Conservation (phyloP, 1,284 basidiomycete species). For the Apiotrichum gracile region DNA sequence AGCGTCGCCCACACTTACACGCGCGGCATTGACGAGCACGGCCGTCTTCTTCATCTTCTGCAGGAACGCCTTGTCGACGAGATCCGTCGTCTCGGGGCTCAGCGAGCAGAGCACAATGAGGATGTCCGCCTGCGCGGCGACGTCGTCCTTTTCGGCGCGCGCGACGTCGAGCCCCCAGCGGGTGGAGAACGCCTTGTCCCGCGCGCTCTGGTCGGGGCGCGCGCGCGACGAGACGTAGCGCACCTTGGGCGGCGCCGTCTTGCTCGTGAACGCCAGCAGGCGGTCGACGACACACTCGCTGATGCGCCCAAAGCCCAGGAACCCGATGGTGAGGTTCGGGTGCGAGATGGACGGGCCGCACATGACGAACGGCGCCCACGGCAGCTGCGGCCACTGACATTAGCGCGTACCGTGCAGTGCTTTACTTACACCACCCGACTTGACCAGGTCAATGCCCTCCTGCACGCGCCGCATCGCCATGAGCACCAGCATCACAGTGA, state of each 20-base stretch:
- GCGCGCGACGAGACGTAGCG: conserved; percentile 35
- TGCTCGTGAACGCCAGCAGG: conserved; percentile 65
- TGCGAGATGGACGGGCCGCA: conserved; percentile 51
- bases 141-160: conserved; percentile 56
- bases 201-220: conserved; percentile 44
- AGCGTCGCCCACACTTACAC: too few species aligned
- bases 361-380: conserved; percentile 66
- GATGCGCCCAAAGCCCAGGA: conserved; percentile 91
- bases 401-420: background rate
- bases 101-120: conserved; percentile 79
- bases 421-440: conserved; percentile 57
- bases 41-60: conserved; percentile 74
- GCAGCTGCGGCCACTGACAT: conserved; percentile 56
- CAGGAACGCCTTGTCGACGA: conserved; percentile 68
- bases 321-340: conserved; percentile 61
- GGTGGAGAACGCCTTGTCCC: conserved; percentile 54
- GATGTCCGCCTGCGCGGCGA: conserved; percentile 71
- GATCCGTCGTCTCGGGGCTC: conserved; percentile 62
- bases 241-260: conserved; percentile 27
- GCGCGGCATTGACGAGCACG: conserved; percentile 71
- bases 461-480: conserved; percentile 80
- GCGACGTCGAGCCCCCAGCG: conserved; percentile 55
- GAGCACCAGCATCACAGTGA: conserved; percentile 77
- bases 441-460: conserved; percentile 60
- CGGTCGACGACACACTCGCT: conserved; percentile 71